Percentiles rank a stretch among this genome's conserved stretches.
Conservation (phyloP, 345 rosid genomes). For the Gossypium arboreum region DNA sequence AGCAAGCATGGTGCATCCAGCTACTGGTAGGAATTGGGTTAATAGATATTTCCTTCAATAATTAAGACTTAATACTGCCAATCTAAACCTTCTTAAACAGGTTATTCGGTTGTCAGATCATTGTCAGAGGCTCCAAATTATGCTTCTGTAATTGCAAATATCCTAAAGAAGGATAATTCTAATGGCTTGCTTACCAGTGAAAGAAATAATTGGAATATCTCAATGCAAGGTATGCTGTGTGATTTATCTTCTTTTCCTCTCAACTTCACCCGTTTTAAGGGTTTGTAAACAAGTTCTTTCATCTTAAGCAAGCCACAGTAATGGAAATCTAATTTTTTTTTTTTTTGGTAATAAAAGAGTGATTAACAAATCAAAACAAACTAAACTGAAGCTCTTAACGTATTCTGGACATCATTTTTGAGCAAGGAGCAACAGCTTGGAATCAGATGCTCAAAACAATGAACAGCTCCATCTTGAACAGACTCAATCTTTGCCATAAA, state of each 20-base stretch:
- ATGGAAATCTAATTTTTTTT: neutral
- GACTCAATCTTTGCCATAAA: too few species aligned
- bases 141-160: constrained; percentile 74
- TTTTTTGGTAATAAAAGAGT: too few species aligned
- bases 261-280: neutral
- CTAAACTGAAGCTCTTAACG: too few species aligned
- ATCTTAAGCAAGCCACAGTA: neutral
- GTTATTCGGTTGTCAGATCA: constrained; percentile 92
- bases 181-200: constrained; percentile 27
- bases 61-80: constrained; percentile 13
- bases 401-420: too few species aligned
- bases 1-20: constrained; percentile 97
- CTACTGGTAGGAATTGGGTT: constrained; percentile 53
- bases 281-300: neutral
- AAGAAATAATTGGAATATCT: constrained; percentile 45
- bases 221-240: constrained; percentile 64
- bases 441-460: neutral
- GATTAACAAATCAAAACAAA: too few species aligned
- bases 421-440: too few species aligned
- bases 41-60: constrained; percentile 13
- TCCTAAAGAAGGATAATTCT: constrained; percentile 42
- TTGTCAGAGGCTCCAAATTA: constrained; percentile 93
- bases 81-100: constrained; percentile 37
- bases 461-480: too few species aligned
- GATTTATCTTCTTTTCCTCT: neutral